Conservation (phyloP, 1,284 basidiomycete species). For the Melampsora larici-populina region DNA sequence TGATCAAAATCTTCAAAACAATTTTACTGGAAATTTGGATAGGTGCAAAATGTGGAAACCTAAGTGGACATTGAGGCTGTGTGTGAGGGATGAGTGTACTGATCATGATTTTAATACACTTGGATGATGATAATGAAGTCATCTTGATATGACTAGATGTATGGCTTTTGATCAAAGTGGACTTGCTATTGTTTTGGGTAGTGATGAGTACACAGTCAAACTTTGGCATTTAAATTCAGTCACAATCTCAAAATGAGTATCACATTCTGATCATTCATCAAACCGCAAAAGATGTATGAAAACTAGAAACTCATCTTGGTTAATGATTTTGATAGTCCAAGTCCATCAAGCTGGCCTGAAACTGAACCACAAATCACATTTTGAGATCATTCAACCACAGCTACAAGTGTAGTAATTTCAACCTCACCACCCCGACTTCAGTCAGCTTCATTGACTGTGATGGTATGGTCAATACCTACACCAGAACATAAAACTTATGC, state of each 20-base stretch:
- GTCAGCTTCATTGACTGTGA: conserved; percentile 86
- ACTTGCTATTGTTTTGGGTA: conserved; percentile 78
- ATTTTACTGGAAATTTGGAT: conserved; percentile 51
- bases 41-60: conserved; percentile 68
- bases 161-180: conserved; percentile 81
- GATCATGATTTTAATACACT: neutral
- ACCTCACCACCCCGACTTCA: conserved; percentile 72
- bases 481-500: conserved; percentile 70
- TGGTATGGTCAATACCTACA: conserved; percentile 81
- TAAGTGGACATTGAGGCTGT: conserved; percentile 80
- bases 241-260: conserved; percentile 30
- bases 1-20: neutral
- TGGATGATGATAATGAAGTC: conserved; percentile 58
- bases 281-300: conserved; percentile 17
- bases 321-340: conserved; percentile 46
- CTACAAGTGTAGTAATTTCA: conserved; percentile 82
- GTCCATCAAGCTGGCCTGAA: conserved; percentile 57
- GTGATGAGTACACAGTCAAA: conserved; percentile 93
- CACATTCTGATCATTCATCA: conserved; percentile 44
- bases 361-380: conserved; percentile 85
- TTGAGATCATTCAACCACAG: conserved; percentile 83
- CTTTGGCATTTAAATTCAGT: conserved; percentile 71
- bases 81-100: conserved; percentile 24
- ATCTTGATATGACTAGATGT: conserved; percentile 86
- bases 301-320: conserved; percentile 28